Base-by-base conservation (phyloP, 2,329 filamentous ascomycete species). In the Fusarium miscanthi region DNA sequence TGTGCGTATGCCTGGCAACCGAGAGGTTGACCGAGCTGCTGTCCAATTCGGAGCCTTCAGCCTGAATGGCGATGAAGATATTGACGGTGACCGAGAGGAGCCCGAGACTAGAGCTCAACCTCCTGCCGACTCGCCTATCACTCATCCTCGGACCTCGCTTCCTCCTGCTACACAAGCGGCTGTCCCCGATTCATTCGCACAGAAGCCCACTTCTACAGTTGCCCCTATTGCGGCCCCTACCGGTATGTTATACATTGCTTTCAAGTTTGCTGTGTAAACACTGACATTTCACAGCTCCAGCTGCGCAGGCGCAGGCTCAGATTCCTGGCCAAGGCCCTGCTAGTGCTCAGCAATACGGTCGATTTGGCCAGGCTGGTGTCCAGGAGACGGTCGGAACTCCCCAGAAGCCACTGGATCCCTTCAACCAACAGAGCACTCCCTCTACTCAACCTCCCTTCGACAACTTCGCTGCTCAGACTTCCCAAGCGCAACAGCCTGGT, bases 21-120 rank as follows among this genome's bases (percentile, higher is more conserved):
- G 96, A 75, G 95, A 96, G 59, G 93, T 99, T 33, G 95, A 98
- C 81, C 92, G 94, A 77, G 90, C 95, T 74, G 93, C 95, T 54
- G 94, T 99, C 53, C 95, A 98, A 80, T 99, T 99, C 81, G 96
- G 96, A 72, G 97, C 95, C 81, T 94, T 99, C 87, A 97, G 92
- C 79, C 83, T 99, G 78, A 95, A 93, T 79, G 94, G 91, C 59
- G 89, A 95, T 53, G 93, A 94, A 59, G 95, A 98, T 78, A 93
- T 97, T 71, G 96, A 98, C 79, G 94, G 95, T 72, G 94, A 98
- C 79, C 91, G 95, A 70, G 96, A 99, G 84, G 94, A 98, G 82
- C 91, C 95, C 43, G 95, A 98, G 86, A 98, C 96, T 62, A 92
- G 95, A 78, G 91, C 94, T 73, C 95, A 98, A 80, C 94, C 95